Base-by-base conservation (phyloP, 225 moss, liverwort and hornwort genomes). In the Bryoerythrophyllum caledonicum region DNA sequence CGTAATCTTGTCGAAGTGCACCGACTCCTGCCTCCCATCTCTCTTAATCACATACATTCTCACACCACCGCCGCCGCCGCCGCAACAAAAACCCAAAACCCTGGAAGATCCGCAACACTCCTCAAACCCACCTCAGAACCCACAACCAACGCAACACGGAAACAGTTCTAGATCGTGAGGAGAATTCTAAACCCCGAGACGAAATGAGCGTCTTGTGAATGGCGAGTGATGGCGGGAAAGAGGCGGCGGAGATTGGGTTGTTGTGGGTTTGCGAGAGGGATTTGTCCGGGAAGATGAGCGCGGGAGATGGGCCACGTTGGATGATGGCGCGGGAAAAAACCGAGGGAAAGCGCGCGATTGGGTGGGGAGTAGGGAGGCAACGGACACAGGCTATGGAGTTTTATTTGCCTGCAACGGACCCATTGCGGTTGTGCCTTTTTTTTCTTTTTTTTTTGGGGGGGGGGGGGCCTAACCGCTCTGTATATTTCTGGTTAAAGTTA, bases 41-140 rank as follows among this genome's bases (percentile, higher is more conserved):
- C 94, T 84, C 93, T 95, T 99, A n/a, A 94, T 83, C 10, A 99
- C 95, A 76, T 93, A 99, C 97, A 99, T 99, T 57, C 63, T 85
- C 30, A 11, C 27, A 49, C 38, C 8, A 1, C 9, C 38, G 1
- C 38, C 67, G 63, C 71, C 78, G 71, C 74, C 78, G 67, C 74
- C 68, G 34, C 53, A 21, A 8, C 68, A 6, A 49, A 13, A 53
- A 6, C 49, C 56, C 1, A 6, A 59, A 70, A 65, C 34, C 65
- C 54, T 55, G 19, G 2, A 53, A 53, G 9, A 6, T 2, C 5
- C 46, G 5, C n/a, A 53, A 7, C 53, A 21, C 53, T 46, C 46
- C 46, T 1, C 46, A 43, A 43, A 12, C 43, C 3, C 43, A 43
- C 11, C 9, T 57, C 35, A 7, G 1, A 35, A n/a, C 0, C 0